Evolutionary conservation across 768 basidiomycete genomes (phyloP), one percentile per base, ranked within the genome.

Genomic region (Suillus ampliporus): DNA sequence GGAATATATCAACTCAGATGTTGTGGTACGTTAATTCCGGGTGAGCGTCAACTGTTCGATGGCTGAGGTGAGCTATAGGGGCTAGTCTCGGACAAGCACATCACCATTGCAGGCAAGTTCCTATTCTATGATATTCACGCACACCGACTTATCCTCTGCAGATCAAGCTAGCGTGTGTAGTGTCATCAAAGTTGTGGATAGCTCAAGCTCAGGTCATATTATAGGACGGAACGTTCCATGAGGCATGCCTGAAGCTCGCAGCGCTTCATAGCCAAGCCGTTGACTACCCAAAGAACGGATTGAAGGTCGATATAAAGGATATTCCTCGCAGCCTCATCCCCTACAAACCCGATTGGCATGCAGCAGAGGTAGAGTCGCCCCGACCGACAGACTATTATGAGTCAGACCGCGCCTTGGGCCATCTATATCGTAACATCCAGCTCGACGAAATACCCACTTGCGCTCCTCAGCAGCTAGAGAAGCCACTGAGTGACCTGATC

Each of bases 1-100:
- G 15, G 87, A 94, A 67, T 95, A 94, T 60, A 92, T 95, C 71
- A 83, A 91, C 65, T 92, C 91, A 0, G 91, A 94, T 68, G 84
- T 92, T 47, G 74, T 92, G 82, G 91, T 92, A 74, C 21, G 82
- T 69, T 7, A 5, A 3, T 44, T 8, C 23, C 19, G 8, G 1
- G 4, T 38, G 37, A 26, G 17, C 2, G 43, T 34, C 56, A 9
- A 23, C 8, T n/a, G 1, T 17, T 40, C 17, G 23, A 40, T 65
- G 15, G 15, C 31, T 21, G 35, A 60, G 19, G 46, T 66, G 43
- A 61, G 28, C 48, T 19, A 9, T 62, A 91, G 91, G 90, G 91
- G 11, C 77, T 94, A 10, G 66, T 93, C 19, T 87, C 90, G 1
- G 84, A 85, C 65, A 80, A 86, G 57, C 86, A 91, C 63, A 77